Evolutionary conservation across 306 rosid species (phyloP).

Genomic region (Fragaria nilgerrensis): DNA sequence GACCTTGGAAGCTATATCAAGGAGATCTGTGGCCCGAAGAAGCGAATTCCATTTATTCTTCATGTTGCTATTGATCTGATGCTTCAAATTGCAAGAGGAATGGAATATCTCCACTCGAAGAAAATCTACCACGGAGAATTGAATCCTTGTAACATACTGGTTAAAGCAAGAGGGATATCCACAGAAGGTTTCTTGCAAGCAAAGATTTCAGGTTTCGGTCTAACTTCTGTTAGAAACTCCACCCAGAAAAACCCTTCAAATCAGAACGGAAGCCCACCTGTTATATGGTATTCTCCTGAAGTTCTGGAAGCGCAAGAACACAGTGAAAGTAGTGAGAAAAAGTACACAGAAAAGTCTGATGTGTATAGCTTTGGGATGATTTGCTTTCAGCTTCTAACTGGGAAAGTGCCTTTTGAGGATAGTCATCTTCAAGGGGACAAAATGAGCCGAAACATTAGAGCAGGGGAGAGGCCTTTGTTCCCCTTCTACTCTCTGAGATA

Average conservation of each 20-base stretch:
- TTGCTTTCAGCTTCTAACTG: slow-evolving; percentile 86
- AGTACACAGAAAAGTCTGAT: slow-evolving; percentile 73
- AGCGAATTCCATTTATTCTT: slow-evolving; percentile 60
- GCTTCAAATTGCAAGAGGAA: slow-evolving; percentile 93
- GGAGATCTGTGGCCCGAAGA: slow-evolving; percentile 60
- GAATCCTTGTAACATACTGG: slow-evolving; percentile 70
- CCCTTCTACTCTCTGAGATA: slow-evolving; percentile 63
- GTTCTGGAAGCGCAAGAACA: slow-evolving; percentile 85
- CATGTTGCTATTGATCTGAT: slow-evolving; percentile 78
- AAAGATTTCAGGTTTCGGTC: slow-evolving; percentile 72
- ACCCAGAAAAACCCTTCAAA: slow-evolving; percentile 44
- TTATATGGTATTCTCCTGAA: slow-evolving; percentile 87
- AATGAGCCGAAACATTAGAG: slow-evolving; percentile 83
- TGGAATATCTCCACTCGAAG: slow-evolving; percentile 80
- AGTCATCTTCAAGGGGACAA: slow-evolving; percentile 90
- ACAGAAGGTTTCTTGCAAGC: slow-evolving; percentile 65
- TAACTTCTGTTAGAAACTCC: slow-evolving; percentile 39
- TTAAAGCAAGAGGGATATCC: slow-evolving; percentile 56
- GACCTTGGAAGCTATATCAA: slow-evolving; percentile 57
- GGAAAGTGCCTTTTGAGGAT: slow-evolving; percentile 93
- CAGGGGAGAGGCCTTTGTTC: slow-evolving; percentile 88
- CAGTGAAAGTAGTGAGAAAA: slow-evolving; percentile 33
- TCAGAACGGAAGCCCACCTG: slow-evolving; percentile 56
- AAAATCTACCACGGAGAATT: slow-evolving; percentile 67
- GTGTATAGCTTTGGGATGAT: slow-evolving; percentile 94